phyloP scores from a whole-genome alignment of 345 rosid genomes.

The Litchi chinensis region DNA sequence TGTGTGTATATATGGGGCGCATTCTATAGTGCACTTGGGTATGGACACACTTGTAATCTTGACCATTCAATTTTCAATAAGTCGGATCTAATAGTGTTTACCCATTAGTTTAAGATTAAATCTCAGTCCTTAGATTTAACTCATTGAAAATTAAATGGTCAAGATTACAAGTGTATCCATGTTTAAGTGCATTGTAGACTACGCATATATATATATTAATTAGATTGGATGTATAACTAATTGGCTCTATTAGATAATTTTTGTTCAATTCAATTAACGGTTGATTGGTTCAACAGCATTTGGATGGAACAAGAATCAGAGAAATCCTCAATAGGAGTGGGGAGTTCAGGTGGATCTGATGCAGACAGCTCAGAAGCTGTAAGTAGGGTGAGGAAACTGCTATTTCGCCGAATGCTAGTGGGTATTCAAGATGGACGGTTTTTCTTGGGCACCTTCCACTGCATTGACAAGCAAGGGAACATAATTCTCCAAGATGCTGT shows the following conservation, averaged over 20 bases:
- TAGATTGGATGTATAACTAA: not conserved
- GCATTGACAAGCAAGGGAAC: slow-evolving; percentile 93
- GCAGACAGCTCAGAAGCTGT: slow-evolving; percentile 38
- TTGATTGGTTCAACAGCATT: slow-evolving; percentile 2
- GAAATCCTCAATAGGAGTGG: slow-evolving; percentile 20
- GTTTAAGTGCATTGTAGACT: too few relatives aligned
- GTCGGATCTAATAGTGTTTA: too few relatives aligned
- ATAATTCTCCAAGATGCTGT: slow-evolving; percentile 82
- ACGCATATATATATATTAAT: not conserved
- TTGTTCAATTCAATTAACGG: not conserved
- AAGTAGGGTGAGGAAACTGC: slow-evolving; percentile 52
- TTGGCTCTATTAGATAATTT: not conserved
- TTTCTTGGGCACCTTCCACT: slow-evolving; percentile 88
- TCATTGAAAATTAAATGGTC: too few relatives aligned
- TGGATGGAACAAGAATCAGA: slow-evolving; percentile 34
- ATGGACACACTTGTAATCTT: too few relatives aligned
- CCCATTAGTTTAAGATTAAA: too few relatives aligned
- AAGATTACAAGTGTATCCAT: too few relatives aligned
- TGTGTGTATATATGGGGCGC: too few relatives aligned
- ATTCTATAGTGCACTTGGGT: too few relatives aligned
- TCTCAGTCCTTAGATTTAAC: too few relatives aligned
- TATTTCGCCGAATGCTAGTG: slow-evolving; percentile 73
- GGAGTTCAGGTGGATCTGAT: slow-evolving; percentile 36
- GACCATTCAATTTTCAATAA: too few relatives aligned
- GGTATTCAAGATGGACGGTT: slow-evolving; percentile 89